These are phyloP conservation scores for Podaxis rugospora DNA, from an alignment of 768 basidiomycete species.

Conservation along the genomic window DNA sequence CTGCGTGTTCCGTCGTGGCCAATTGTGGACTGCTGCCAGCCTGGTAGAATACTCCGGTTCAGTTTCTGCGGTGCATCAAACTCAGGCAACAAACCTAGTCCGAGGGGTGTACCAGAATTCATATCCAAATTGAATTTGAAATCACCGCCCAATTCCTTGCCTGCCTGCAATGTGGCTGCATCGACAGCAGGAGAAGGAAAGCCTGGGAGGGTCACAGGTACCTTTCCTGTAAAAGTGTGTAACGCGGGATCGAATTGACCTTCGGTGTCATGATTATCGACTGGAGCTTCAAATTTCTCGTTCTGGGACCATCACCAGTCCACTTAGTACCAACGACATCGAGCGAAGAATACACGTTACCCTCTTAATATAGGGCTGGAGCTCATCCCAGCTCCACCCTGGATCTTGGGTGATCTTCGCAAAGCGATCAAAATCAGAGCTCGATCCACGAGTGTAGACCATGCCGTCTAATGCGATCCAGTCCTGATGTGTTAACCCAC, in stretches of 20 bases:
- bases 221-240: conserved; percentile 17
- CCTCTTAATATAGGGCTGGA: conserved; percentile 22
- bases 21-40: conserved; percentile 20
- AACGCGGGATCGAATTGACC: conserved; percentile 18
- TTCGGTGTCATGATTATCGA: conserved; percentile 15
- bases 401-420: conserved; percentile 23
- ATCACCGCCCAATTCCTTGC: conserved; percentile 8
- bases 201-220: conserved; percentile 15
- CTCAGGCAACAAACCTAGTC: background rate
- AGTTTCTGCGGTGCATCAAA: background rate
- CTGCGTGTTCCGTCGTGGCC: conserved; percentile 19
- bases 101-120: conserved; percentile 12
- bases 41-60: conserved; percentile 1
- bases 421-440: conserved; percentile 19
- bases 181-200: conserved; percentile 12
- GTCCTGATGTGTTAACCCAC: conserved; percentile 7
- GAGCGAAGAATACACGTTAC: conserved; percentile 3
- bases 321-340: conserved; percentile 11
- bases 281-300: conserved; percentile 16
- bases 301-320: conserved; percentile 1
- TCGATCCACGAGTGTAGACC: conserved; percentile 20
- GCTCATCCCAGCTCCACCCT: conserved; percentile 30
- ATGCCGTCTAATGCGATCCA: conserved; percentile 13
- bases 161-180: conserved; percentile 17
- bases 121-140: conserved; percentile 12